Conservation (phyloP, 2,329 filamentous ascomycete species). For the Cylindrodendrum hubeiense region DNA sequence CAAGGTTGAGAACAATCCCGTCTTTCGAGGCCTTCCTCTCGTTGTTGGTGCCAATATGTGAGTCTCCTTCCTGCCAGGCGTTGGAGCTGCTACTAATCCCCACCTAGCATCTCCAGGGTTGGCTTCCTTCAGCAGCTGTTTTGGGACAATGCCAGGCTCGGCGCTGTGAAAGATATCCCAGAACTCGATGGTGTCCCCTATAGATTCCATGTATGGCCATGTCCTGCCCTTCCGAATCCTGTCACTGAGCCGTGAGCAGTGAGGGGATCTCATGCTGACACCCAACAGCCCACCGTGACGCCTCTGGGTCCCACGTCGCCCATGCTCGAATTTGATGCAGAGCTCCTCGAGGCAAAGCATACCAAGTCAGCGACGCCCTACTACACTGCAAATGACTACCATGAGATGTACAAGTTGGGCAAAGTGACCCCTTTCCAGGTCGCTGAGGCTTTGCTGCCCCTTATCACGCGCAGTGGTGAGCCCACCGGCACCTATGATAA, state of each 20-base stretch:
- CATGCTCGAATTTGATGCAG: constrained; percentile 56
- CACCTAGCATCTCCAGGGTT: constrained; percentile 69
- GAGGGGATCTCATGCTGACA: constrained; percentile 19
- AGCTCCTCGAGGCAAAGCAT: constrained; percentile 56
- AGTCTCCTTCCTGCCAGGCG: constrained; percentile 37
- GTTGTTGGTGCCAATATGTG: constrained; percentile 73
- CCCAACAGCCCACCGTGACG: constrained; percentile 66
- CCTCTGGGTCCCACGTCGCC: constrained; percentile 56
- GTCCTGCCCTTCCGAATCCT: not conserved
- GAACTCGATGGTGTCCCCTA: constrained; percentile 59
- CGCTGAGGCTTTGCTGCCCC: constrained; percentile 75
- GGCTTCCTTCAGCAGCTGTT: constrained; percentile 72
- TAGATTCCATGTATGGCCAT: constrained; percentile 61
- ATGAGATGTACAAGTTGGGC: constrained; percentile 78
- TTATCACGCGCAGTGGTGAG: constrained; percentile 72
- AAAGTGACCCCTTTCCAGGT: constrained; percentile 79
- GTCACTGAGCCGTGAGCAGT: not conserved
- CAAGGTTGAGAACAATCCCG: constrained; percentile 72
- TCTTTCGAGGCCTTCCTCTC: constrained; percentile 75
- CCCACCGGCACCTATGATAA: constrained; percentile 72
- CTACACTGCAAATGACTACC: constrained; percentile 81
- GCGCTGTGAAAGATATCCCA: constrained; percentile 59
- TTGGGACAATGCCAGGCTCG: constrained; percentile 77
- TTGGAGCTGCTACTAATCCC: constrained; percentile 23
- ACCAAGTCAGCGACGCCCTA: constrained; percentile 64